phyloP scores from a whole-genome alignment of 73 alveolate genomes.

The Tetrahymena elliotti region DNA sequence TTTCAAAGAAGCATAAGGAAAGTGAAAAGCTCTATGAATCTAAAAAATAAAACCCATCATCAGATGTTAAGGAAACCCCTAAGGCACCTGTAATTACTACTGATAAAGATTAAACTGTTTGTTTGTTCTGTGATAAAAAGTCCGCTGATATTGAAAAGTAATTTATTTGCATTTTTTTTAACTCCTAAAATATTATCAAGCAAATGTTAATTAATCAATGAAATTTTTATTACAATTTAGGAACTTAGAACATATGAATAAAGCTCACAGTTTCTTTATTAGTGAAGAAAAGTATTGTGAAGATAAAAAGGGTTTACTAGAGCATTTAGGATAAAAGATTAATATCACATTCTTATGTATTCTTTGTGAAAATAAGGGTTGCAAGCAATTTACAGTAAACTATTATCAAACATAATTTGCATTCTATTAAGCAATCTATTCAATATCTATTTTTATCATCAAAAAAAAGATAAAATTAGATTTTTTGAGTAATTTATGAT shows the following conservation, averaged over 20 bases:
- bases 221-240: not conserved
- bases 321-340: not conserved
- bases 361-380: not conserved
- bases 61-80: not conserved
- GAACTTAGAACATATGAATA: not conserved
- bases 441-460: not conserved
- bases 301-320: not conserved
- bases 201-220: not conserved
- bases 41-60: not conserved
- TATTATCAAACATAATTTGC: too few species aligned
- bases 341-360: not conserved
- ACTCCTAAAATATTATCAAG: not conserved
- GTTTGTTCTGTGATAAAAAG: not conserved
- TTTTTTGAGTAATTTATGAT: not conserved
- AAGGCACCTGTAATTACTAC: not conserved
- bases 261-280: not conserved
- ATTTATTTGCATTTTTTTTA: not conserved
- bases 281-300: not conserved
- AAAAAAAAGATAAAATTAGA: not conserved
- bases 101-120: not conserved
- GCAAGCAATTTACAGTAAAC: not conserved
- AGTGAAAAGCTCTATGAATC: not conserved
- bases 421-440: not conserved
- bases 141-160: not conserved
- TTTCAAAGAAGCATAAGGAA: not conserved